Conservation (phyloP, 192 early-diverging fungal genomes). For the Coemansia sp. region DNA sequence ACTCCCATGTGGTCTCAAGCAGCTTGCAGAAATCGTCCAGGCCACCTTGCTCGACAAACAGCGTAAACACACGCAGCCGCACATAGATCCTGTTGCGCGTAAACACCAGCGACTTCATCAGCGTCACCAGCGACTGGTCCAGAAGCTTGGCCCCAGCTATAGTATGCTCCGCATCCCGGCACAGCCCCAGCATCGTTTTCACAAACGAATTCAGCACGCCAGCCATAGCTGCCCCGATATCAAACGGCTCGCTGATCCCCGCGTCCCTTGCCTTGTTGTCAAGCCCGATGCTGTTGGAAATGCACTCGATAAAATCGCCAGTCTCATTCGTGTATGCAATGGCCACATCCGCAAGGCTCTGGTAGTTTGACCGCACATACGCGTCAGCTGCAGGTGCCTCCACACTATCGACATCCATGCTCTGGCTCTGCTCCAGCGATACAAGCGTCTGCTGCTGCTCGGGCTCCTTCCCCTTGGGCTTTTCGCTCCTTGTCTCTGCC, state of each 20-base stretch:
- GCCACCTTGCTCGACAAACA: conserved; percentile 37
- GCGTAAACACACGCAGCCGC: conserved; percentile 43
- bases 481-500: conserved; percentile 13
- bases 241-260: conserved; percentile 4
- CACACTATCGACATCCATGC: conserved; percentile 40
- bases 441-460: conserved; percentile 8
- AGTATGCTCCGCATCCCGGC: conserved; percentile 19
- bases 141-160: conserved; percentile 36
- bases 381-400: conserved; percentile 12
- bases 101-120: conserved; percentile 52
- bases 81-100: conserved; percentile 48
- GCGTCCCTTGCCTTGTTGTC: conserved; percentile 9
- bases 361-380: conserved; percentile 30
- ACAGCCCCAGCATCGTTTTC: conserved; percentile 19
- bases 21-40: conserved; percentile 38
- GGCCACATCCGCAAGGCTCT: conserved; percentile 37
- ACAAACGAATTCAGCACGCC: conserved; percentile 27
- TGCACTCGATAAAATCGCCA: conserved; percentile 50
- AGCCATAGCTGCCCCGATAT: conserved; percentile 17
- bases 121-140: conserved; percentile 42
- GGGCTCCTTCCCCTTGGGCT: conserved; percentile 23
- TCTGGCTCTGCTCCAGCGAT: conserved; percentile 6
- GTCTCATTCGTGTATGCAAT: conserved; percentile 39
- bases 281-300: conserved; percentile 49
- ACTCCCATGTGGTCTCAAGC: conserved; percentile 46